Evolutionary conservation across 176 grass and related monocot species (phyloP), one percentile per base, ranked within the genome.

Genomic region (Stipa capillata): DNA sequence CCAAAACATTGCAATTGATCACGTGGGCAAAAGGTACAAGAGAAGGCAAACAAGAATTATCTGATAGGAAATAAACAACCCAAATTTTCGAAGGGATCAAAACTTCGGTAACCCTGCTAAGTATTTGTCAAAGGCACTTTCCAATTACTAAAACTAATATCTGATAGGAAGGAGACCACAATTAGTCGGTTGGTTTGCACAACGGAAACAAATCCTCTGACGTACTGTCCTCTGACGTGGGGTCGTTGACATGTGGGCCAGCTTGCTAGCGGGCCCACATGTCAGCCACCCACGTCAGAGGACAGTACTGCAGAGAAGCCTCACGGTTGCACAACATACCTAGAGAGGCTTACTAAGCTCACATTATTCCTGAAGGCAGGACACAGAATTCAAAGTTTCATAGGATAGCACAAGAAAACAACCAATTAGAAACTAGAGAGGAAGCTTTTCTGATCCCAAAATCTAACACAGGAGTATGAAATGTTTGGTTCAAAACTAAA

Each of bases 21-120:
- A n/a, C 17, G n/a, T 27, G 27, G 27, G 35, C 73, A 84, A 29
- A 28, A 57, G 0, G 5, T 68, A 55, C 17, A 47, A 21, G 62
- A 52, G 6, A 49, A 64, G n/a, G n/a, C n/a, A n/a, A n/a, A n/a
- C n/a, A n/a, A n/a, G n/a, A n/a, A n/a, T n/a, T n/a, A n/a, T n/a
- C n/a, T 76, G 24, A 20, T 45, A n/a, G 8, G 20, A 58, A 34
- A 76, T 44, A 77, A 84, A 50, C 73, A 50, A 84, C 40, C 43
- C 21, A 47, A 6, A 0, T 27, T 43, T 75, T 75, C 62, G 20
- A 36, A 58, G 9, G 8, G 33, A 20, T 18, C 65, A 44, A 56
- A 45, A 55, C 32, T 59, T 42, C 21, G 12, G 64, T 33, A 33
- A 4, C 34, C 15, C 37, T 57, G 48, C 18, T 45, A 28, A 45